phyloP scores from a whole-genome alignment of 176 grass and related monocot genomes.

The Coix lacrymajobi region DNA sequence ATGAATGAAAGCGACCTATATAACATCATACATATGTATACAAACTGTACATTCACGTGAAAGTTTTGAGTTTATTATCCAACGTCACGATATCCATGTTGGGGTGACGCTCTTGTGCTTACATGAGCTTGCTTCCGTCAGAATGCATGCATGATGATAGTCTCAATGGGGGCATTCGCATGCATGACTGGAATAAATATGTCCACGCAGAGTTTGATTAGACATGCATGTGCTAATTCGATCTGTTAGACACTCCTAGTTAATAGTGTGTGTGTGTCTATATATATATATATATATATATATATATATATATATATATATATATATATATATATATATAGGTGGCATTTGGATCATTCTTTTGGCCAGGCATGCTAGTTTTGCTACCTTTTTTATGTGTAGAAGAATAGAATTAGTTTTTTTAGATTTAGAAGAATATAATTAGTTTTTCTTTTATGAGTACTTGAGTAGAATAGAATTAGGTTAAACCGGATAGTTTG shows the following conservation, averaged over 20 bases:
- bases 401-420: no score
- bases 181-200: background rate
- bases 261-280: no score
- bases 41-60: background rate
- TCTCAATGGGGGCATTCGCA: background rate
- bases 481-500: no score
- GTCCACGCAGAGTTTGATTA: background rate
- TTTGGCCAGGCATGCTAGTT: no score
- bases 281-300: no score
- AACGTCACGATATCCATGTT: background rate
- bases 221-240: background rate
- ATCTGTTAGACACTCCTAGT: background rate
- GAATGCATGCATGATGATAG: background rate
- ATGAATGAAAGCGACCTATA: background rate
- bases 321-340: no score
- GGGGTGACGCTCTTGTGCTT: background rate
- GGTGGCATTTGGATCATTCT: no score
- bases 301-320: no score
- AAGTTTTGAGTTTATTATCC: background rate
- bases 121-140: background rate
- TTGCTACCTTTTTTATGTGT: no score
- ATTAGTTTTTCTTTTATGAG: no score
- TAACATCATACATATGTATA: background rate
- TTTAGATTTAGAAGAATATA: no score
- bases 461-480: no score